These are phyloP conservation scores for Trametes pubescens DNA, from an alignment of 1,284 basidiomycete species.

Conservation along the genomic window DNA sequence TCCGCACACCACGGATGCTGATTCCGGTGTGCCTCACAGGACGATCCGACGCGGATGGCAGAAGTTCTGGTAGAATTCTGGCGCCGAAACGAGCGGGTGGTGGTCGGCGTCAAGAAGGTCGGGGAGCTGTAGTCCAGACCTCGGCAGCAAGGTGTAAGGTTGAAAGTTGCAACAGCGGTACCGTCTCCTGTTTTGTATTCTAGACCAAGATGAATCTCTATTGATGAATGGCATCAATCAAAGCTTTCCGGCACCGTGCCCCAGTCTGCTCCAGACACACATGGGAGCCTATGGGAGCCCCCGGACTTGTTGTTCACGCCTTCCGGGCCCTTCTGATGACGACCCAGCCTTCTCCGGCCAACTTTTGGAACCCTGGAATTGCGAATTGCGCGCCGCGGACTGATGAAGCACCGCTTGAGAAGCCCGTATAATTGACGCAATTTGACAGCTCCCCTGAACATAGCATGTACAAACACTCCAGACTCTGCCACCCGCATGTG, in stretches of 20 bases:
- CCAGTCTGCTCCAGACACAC: neutral
- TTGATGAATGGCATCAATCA: neutral
- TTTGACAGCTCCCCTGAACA: constrained; percentile 7
- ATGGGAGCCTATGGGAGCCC: neutral
- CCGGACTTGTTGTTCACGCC: neutral
- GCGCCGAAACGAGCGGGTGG: constrained; percentile 84
- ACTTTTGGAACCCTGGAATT: neutral
- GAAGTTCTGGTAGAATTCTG: constrained; percentile 90
- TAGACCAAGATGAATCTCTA: constrained; percentile 3
- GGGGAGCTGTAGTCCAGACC: constrained; percentile 60
- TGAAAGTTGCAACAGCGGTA: neutral
- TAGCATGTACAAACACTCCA: constrained; percentile 6
- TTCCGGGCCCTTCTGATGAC: constrained; percentile 7
- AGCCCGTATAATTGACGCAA: constrained; percentile 11
- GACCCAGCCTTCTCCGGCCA: neutral
- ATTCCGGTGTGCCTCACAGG: constrained; percentile 54
- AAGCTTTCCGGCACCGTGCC: neutral
- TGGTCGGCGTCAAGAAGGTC: constrained; percentile 82
- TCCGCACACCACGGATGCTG: neutral
- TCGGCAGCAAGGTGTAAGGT: neutral
- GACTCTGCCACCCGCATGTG: no score
- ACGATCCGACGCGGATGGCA: constrained; percentile 84
- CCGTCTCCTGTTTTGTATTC: constrained; percentile 5
- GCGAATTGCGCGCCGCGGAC: neutral
- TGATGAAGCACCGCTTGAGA: constrained; percentile 17